Percentiles rank a stretch among this genome's conserved stretches.
Evolutionary conservation across 371 early-diverging fungal genomes (phyloP).

Genomic region (Circinella umbellata): DNA sequence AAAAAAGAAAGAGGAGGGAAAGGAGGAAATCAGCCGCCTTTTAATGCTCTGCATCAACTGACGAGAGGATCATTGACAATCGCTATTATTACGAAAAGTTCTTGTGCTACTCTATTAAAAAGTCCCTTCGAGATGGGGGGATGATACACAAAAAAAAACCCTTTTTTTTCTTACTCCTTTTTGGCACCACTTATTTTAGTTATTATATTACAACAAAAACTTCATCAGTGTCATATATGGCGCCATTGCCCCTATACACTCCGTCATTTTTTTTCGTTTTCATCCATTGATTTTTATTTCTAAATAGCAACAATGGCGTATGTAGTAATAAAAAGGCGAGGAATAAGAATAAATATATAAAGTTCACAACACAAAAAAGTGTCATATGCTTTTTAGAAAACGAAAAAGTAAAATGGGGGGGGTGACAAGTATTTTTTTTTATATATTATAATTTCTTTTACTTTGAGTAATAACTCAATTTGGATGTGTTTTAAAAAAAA

Average conservation of each 20-base stretch:
- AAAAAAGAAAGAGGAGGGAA: neutral
- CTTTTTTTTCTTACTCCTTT: neutral
- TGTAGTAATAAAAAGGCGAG: neutral
- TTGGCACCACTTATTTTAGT: neutral
- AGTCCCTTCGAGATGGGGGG: constrained; percentile 2
- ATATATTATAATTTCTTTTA: no score
- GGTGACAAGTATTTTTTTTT: no score
- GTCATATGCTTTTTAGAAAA: neutral
- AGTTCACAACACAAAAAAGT: neutral
- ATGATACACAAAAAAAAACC: neutral
- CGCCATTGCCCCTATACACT: neutral
- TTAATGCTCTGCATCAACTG: constrained; percentile 18
- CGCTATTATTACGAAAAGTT: neutral
- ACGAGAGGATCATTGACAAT: constrained; percentile 16
- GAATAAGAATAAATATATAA: neutral
- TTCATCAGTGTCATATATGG: neutral
- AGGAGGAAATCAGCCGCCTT: constrained; percentile 3
- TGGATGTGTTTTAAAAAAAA: no score
- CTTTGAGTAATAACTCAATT: no score
- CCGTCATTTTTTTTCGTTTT: neutral
- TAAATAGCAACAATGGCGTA: neutral
- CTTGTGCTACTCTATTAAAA: neutral
- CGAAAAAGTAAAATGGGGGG: neutral
- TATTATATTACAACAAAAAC: neutral
- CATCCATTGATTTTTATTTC: neutral